A percentile compares a stretch with the other conserved stretches of the same genome.
Evolutionary conservation across 1,284 basidiomycete genomes (phyloP).

Genomic region (Cutaneotrichosporon mucoides): DNA sequence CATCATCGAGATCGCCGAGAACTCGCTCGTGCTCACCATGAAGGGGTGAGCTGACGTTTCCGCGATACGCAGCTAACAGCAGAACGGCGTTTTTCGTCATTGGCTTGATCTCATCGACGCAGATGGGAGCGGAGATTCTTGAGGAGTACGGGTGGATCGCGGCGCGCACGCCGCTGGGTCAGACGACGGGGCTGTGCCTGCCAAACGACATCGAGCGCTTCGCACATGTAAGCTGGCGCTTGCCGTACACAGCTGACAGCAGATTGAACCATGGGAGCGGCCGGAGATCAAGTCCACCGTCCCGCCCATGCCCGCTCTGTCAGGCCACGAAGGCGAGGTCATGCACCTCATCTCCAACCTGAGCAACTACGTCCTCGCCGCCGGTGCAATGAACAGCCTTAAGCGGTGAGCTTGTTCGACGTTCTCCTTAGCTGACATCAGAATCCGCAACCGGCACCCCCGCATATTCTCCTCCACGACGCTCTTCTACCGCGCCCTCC

Average conservation of each 20-base stretch:
- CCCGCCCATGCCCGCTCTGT: slow-evolving; percentile 59
- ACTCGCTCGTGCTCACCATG: slow-evolving; percentile 82
- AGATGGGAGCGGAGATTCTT: slow-evolving; percentile 72
- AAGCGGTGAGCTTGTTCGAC: slow-evolving; percentile 58
- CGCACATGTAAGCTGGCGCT: slow-evolving; percentile 60
- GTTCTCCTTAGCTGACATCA: slow-evolving; percentile 38
- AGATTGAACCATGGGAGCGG: slow-evolving; percentile 75
- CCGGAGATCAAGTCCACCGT: slow-evolving; percentile 38
- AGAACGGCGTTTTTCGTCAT: slow-evolving; percentile 96
- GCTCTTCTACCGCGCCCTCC: slow-evolving; percentile 76
- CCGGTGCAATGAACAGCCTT: slow-evolving; percentile 80
- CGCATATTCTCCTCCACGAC: slow-evolving; percentile 68
- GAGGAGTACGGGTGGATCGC: slow-evolving; percentile 91
- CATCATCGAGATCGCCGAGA: slow-evolving; percentile 85
- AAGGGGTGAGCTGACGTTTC: slow-evolving; percentile 65
- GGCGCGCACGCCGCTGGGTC: slow-evolving; percentile 78
- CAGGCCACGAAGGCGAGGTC: slow-evolving; percentile 75
- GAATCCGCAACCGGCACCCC: slow-evolving; percentile 68
- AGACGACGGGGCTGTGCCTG: slow-evolving; percentile 83
- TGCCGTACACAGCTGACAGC: slow-evolving; percentile 2
- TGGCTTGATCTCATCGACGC: slow-evolving; percentile 71
- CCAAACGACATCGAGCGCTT: slow-evolving; percentile 78
- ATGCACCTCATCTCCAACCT: slow-evolving; percentile 88
- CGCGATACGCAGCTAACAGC: slow-evolving; percentile 2
- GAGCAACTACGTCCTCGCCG: slow-evolving; percentile 92